Percentiles rank a stretch among this genome's conserved stretches.
These are phyloP conservation scores for Pythium insidiosum DNA, from an alignment of 352 stramenopile species.

Conservation along the genomic window DNA sequence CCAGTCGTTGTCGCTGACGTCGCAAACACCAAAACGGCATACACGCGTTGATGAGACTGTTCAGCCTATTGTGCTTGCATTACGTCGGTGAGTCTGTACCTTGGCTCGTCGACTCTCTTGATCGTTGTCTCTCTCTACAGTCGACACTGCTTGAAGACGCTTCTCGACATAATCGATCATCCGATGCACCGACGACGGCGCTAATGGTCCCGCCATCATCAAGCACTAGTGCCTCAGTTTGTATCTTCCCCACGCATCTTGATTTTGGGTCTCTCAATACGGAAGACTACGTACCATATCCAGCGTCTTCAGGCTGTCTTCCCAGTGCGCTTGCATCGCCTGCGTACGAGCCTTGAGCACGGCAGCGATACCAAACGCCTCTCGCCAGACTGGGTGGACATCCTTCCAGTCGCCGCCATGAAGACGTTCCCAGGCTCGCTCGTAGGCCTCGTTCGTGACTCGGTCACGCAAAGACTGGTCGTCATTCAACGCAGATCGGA, in stretches of 20 bases:
- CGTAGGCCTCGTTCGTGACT: slow-evolving; percentile 29
- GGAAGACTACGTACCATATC: slow-evolving; percentile 69
- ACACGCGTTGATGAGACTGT: no score
- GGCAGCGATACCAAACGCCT: slow-evolving; percentile 47
- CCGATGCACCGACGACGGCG: slow-evolving; percentile 27
- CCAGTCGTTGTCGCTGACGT: no score
- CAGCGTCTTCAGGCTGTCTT: slow-evolving; percentile 32
- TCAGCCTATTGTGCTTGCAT: background rate
- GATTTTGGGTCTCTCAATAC: no score
- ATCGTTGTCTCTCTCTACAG: no score
- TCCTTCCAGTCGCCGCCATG: slow-evolving; percentile 71
- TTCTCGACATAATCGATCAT: slow-evolving; percentile 34
- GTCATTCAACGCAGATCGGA: slow-evolving; percentile 31
- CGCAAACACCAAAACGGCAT: no score
- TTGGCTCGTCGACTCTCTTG: background rate
- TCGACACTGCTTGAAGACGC: no score
- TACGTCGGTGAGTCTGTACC: background rate
- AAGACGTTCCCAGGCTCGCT: slow-evolving; percentile 62
- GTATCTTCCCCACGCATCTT: no score
- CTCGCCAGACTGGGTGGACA: slow-evolving; percentile 40
- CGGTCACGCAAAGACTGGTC: no score
- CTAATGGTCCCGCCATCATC: slow-evolving; percentile 67
- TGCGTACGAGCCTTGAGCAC: slow-evolving; percentile 43
- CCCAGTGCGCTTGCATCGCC: slow-evolving; percentile 8
- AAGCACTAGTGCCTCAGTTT: no score